These are phyloP conservation scores for Avena atlantica DNA, from an alignment of 176 grass and related monocot genomes.

Conservation along the genomic window DNA sequence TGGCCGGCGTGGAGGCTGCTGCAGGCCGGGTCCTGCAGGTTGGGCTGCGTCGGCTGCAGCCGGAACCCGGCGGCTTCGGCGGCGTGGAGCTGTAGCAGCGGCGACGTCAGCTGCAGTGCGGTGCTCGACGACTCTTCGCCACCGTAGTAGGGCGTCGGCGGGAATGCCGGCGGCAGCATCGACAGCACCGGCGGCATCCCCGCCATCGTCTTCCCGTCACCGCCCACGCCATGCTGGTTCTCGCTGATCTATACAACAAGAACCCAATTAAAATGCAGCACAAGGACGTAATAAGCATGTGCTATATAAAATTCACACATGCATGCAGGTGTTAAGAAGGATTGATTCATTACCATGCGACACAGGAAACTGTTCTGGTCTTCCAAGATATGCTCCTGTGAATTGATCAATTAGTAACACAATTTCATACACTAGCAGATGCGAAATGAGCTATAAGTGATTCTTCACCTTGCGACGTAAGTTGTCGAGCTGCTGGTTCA, in stretches of 20 bases:
- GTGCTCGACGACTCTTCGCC: constrained; percentile 57
- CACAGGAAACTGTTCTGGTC: constrained; percentile 73
- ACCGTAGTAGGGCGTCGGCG: constrained; percentile 40
- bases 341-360: constrained; percentile 52
- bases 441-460: not conserved
- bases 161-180: constrained; percentile 61
- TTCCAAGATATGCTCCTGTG: constrained; percentile 83
- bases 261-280: not conserved
- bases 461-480: constrained; percentile 72
- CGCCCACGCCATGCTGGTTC: constrained; percentile 47
- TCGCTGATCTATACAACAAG: constrained; percentile 46
- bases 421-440: not conserved
- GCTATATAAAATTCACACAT: too few species aligned
- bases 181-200: constrained; percentile 51
- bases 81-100: constrained; percentile 44
- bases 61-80: constrained; percentile 50
- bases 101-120: constrained; percentile 67
- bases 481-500: constrained; percentile 86
- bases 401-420: not conserved
- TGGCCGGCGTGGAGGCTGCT: constrained; percentile 60
- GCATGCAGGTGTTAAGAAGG: not conserved
- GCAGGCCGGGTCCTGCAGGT: constrained; percentile 73
- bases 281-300: too few species aligned
- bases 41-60: constrained; percentile 85
- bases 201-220: constrained; percentile 48